Evolutionary conservation across 177 flowering plant species (phyloP), one percentile per base, ranked within the genome.

Genomic region (Vitis hybrid): DNA sequence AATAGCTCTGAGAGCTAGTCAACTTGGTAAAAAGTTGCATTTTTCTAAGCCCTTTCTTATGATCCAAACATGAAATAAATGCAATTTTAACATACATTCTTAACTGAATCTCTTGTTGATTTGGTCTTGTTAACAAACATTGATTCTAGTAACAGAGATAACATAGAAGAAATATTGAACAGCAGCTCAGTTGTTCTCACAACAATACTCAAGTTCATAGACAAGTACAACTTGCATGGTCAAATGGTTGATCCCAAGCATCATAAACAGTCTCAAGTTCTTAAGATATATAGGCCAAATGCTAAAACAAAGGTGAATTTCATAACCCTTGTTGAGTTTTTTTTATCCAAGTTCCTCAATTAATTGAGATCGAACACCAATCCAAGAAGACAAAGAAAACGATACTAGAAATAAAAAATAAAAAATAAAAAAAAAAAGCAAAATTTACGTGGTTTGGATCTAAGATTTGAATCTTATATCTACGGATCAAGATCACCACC

Each of bases 161-260:
- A 91, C 80, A 88, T 93, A 64, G 98, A 89, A 65, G 94, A 87
- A 56, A 89, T 93, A 94, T 69, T 91, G 1, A 70, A 49, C 52
- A 83, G 87, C 74, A 93, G 86, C 68, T 79, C 97, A 2, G 65
- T 55, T 52, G 93, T 89, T 64, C 87, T 91, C 2, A 85, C 89
- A 0, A 80, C 85, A 1, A 91, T 91, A 13, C 85, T 93, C 24
- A 93, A 88, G 81, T 88, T 93, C 67, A 80, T 93, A 2, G 97
- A 93, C 75, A 93, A 79, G 80, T 88, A 93, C 60, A 89, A 93
- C 69, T 74, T 93, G 73, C 89, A 93, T 68, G 98, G 98, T 69
- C 93, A 87, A 46, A 94, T 93, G 19, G 97, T 97, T 16, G 88
- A 87, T 62, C 97, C 97, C 21, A 93, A 93, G 77, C 98, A 91